Evolutionary conservation across 2,329 filamentous ascomycete genomes (phyloP).

Genomic region (Metarhizium album): DNA sequence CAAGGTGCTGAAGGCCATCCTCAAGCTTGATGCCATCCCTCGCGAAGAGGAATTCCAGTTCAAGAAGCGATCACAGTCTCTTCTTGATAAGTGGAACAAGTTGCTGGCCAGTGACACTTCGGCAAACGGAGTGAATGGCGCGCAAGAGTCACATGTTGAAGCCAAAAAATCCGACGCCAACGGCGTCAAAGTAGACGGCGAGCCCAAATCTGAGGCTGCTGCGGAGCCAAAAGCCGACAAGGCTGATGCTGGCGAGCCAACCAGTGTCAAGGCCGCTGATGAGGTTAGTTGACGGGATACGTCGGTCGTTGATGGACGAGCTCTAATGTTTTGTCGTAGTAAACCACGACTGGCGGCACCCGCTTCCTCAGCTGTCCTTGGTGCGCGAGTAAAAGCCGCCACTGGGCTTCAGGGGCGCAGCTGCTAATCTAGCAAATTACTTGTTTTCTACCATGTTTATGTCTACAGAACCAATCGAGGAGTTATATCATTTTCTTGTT

Average conservation of each 20-base stretch:
- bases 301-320: background rate
- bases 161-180: slow-evolving; percentile 22
- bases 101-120: slow-evolving; percentile 52
- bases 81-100: slow-evolving; percentile 86
- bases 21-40: slow-evolving; percentile 78
- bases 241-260: slow-evolving; percentile 15
- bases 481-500: slow-evolving; percentile 8
- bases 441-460: background rate
- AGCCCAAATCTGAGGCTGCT: slow-evolving; percentile 8
- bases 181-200: slow-evolving; percentile 25
- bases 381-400: background rate
- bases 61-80: slow-evolving; percentile 67
- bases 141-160: slow-evolving; percentile 9
- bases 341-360: background rate
- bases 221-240: slow-evolving; percentile 8
- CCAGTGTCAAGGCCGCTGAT: slow-evolving; percentile 15
- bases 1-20: slow-evolving; percentile 91
- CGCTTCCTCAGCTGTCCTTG: background rate
- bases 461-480: background rate
- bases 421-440: background rate
- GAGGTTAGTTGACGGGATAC: slow-evolving; percentile 19
- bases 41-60: slow-evolving; percentile 84
- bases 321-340: background rate
- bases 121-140: slow-evolving; percentile 39
- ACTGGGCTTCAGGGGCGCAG: background rate